phyloP scores from a whole-genome alignment of 805 yeast species.

The Candida silvatica region DNA sequence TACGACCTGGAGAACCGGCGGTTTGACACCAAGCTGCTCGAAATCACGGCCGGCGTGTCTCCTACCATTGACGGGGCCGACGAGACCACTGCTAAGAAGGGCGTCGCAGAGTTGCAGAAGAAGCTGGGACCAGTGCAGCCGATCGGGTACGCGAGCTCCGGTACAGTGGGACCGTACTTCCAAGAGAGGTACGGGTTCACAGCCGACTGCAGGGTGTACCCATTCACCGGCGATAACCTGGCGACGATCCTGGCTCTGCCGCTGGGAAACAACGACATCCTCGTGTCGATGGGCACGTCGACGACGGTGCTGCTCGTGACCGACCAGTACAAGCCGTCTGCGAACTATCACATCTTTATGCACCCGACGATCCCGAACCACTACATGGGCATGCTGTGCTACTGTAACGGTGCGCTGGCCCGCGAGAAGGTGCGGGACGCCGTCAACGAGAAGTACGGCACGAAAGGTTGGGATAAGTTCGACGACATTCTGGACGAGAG shows the following conservation, averaged over 20 bases:
- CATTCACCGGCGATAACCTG: slow-evolving; percentile 87
- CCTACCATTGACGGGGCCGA: slow-evolving; percentile 30
- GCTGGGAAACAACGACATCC: slow-evolving; percentile 61
- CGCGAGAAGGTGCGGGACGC: slow-evolving; percentile 67
- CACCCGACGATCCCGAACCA: slow-evolving; percentile 75
- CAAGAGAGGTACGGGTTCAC: slow-evolving; percentile 55
- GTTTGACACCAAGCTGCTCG: slow-evolving; percentile 50
- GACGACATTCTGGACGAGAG: slow-evolving; percentile 40
- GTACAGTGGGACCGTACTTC: slow-evolving; percentile 52
- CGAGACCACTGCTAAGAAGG: slow-evolving; percentile 18
- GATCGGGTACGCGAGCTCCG: slow-evolving; percentile 39
- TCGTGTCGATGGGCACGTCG: slow-evolving; percentile 85
- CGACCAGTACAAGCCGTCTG: slow-evolving; percentile 65
- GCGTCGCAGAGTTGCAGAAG: slow-evolving; percentile 30
- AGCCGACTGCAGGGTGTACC: slow-evolving; percentile 47
- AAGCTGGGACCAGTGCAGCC: slow-evolving; percentile 50
- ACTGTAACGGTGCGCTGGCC: slow-evolving; percentile 85
- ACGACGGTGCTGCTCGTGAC: slow-evolving; percentile 83
- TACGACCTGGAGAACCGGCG: slow-evolving; percentile 56
- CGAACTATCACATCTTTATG: slow-evolving; percentile 75
- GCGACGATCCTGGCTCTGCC: slow-evolving; percentile 85
- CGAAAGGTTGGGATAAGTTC: slow-evolving; percentile 47
- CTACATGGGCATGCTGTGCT: slow-evolving; percentile 94
- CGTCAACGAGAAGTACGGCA: slow-evolving; percentile 36
- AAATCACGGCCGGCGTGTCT: slow-evolving; percentile 45